Evolutionary conservation across 2,329 filamentous ascomycete species (phyloP).

Genomic region (Rutstroemia sydowiana): DNA sequence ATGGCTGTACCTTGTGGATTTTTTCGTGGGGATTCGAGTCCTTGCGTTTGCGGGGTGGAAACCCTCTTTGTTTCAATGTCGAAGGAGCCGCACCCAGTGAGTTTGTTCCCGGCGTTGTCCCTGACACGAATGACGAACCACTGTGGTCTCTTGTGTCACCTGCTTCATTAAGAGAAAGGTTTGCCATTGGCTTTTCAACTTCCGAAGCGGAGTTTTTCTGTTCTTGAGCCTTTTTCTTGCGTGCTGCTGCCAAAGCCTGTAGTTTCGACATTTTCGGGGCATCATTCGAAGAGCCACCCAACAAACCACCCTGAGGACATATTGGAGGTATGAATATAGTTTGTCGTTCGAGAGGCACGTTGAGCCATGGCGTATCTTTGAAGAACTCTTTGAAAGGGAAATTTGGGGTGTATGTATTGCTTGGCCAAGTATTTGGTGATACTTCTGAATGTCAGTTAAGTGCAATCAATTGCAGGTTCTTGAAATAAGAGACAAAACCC

Average conservation of each 20-base stretch:
- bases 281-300: slow-evolving; percentile 65
- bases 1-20: slow-evolving; percentile 13
- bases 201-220: slow-evolving; percentile 33
- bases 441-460: not conserved
- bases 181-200: slow-evolving; percentile 25
- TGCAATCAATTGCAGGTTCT: not conserved
- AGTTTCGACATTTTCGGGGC: slow-evolving; percentile 79
- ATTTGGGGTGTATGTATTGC: slow-evolving; percentile 18
- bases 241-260: slow-evolving; percentile 77
- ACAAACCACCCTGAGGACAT: slow-evolving; percentile 55
- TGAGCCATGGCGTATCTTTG: slow-evolving; percentile 77
- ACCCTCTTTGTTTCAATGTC: slow-evolving; percentile 16
- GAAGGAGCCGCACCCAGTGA: not conserved
- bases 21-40: slow-evolving; percentile 29
- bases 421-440: slow-evolving; percentile 4
- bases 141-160: not conserved
- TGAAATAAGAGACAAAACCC: slow-evolving; percentile 17
- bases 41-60: slow-evolving; percentile 29
- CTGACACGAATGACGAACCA: not conserved
- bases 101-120: not conserved
- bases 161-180: slow-evolving; percentile 13
- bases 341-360: slow-evolving; percentile 58
- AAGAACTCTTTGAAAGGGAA: slow-evolving; percentile 59
- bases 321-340: slow-evolving; percentile 57
- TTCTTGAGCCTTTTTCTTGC: slow-evolving; percentile 73